phyloP scores from a whole-genome alignment of 2,329 filamentous ascomycete genomes.

The Aspergillus udagawae region DNA sequence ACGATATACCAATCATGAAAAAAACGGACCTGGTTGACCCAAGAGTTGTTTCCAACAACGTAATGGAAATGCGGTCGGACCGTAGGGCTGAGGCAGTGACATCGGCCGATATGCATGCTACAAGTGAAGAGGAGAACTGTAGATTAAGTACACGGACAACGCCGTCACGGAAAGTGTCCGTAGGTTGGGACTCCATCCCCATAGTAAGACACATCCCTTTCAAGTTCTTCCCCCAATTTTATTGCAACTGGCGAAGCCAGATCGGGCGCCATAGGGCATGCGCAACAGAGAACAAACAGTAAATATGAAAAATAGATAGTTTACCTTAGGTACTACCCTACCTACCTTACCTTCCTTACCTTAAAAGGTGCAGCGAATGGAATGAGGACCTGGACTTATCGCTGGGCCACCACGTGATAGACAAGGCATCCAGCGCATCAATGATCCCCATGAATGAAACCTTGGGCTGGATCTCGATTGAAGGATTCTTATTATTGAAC shows the following conservation, averaged over 20 bases:
- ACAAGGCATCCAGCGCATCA: slow-evolving; percentile 11
- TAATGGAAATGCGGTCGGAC: neutral
- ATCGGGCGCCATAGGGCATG: neutral
- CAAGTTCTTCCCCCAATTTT: neutral
- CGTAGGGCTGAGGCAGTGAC: neutral
- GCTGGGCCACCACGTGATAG: slow-evolving; percentile 15
- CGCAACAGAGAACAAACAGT: neutral
- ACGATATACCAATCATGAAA: neutral
- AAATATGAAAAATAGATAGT: neutral
- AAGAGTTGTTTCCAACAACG: neutral
- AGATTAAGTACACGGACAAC: neutral
- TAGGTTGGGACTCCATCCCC: neutral
- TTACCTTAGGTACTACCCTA: no score
- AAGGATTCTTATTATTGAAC: neutral
- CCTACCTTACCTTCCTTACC: neutral
- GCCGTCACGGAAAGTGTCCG: neutral
- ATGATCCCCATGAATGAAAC: slow-evolving; percentile 14
- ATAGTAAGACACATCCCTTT: neutral
- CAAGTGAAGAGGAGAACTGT: neutral
- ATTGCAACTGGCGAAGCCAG: neutral
- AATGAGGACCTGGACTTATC: slow-evolving; percentile 9
- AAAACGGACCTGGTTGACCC: neutral
- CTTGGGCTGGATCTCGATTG: slow-evolving; percentile 11
- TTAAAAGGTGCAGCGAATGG: slow-evolving; percentile 4
- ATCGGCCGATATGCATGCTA: neutral